Evolutionary conservation across 2,329 filamentous ascomycete species (phyloP), one percentile per base, ranked within the genome.

Genomic region (Colletotrichum paranaense): DNA sequence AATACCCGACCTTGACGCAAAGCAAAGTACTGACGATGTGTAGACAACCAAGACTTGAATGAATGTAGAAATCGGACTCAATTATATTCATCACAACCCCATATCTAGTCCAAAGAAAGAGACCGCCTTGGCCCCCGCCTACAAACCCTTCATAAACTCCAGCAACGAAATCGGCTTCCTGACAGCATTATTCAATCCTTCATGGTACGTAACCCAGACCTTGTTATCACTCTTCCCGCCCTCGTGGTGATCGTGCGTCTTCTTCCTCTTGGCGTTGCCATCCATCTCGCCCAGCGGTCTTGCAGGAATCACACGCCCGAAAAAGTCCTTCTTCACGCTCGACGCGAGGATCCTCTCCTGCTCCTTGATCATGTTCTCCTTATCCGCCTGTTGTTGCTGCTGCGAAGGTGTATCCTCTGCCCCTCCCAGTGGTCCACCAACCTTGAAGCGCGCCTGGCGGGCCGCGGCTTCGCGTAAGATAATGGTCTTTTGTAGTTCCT

Each of bases 181-280:
- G 74, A 98, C 95, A 12, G 95, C 95, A 87, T 98, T 98, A 68
- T 95, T 97, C 80, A 95, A 92, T 0, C 95, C 95, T 84, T 98
- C 95, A 78, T 98, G 92, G 81, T 92, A 98, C 75, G 91, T 96
- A 55, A 97, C 91, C 95, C 95, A 98, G 4, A 95, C 93, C 77
- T 92, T 87, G 68, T 86, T 82, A 56, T 82, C 80, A 52, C 78
- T 81, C 72, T 77, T 78, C 30, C 42, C 42, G 74, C 77, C 80
- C 49, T 78, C 80, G 59, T 78, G 80, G 28, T 78, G 80, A 30
- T 67, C 77, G 53, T 64, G 78, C 63, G 78, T 79, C 57, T 77
- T 78, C 30, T 57, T 74, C 62, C 68, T 72, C 52, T 58, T 79
- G 65, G 65, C 79, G 68, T 84, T 84, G 12, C 80, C 84, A 56